These are phyloP conservation scores for Leavenworthia alabamica DNA, from an alignment of 345 rosid species.

Conservation along the genomic window DNA sequence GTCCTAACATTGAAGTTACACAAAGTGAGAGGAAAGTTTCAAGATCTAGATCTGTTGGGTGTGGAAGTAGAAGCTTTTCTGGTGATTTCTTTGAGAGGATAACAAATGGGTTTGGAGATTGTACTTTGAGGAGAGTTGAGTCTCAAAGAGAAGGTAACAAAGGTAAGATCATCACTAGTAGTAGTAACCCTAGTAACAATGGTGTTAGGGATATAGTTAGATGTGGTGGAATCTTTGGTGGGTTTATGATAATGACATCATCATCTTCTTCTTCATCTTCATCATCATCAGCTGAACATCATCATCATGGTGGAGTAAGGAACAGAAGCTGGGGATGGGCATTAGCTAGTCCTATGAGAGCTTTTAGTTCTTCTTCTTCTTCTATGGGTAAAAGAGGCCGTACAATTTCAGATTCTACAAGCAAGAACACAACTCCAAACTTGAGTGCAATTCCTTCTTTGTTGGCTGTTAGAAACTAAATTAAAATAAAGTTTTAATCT, in stretches of 20 bases:
- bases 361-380: conserved; percentile 43
- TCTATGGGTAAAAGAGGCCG: conserved; percentile 33
- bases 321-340: conserved; percentile 91
- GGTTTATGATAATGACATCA: conserved; percentile 67
- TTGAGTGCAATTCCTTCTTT: conserved; percentile 69
- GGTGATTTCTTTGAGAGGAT: conserved; percentile 96
- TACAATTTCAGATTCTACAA: conserved; percentile 20
- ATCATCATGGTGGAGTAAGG: conserved; percentile 35
- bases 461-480: conserved; percentile 53
- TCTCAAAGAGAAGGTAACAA: conserved; percentile 85
- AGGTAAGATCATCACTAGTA: conserved; percentile 17
- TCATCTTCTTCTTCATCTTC: conserved; percentile 72
- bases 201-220: conserved; percentile 66
- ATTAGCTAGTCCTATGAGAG: conserved; percentile 93
- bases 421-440: conserved; percentile 36
- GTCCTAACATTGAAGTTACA: conserved; percentile 40
- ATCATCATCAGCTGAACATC: conserved; percentile 60
- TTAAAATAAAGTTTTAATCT: neutral
- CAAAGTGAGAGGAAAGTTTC: conserved; percentile 73
- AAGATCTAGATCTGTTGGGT: conserved; percentile 98
- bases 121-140: conserved; percentile 88
- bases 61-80: conserved; percentile 96
- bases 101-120: conserved; percentile 95
- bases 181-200: conserved; percentile 6
- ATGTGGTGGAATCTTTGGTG: conserved; percentile 94